A percentile compares a stretch with the other conserved stretches of the same genome.
phyloP scores from a whole-genome alignment of 1,284 basidiomycete species.

The Tilletia indica region DNA sequence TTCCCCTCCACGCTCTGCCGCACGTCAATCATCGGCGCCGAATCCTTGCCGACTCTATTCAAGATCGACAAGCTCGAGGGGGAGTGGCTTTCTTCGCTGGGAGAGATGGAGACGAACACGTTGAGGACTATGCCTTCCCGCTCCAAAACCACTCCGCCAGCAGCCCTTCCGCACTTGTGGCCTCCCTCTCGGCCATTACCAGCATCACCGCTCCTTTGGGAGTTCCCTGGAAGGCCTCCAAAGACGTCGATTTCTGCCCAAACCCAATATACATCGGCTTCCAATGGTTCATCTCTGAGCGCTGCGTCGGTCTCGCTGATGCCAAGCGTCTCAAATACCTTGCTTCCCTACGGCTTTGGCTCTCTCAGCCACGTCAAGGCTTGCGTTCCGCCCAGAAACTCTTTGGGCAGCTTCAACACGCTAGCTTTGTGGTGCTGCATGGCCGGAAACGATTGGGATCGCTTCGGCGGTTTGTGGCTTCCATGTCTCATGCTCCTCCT shows the following conservation, averaged over 20 bases:
- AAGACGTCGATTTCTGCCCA: neutral
- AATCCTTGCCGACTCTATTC: neutral
- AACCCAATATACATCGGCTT: slow-evolving; percentile 3
- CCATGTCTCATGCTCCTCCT: neutral
- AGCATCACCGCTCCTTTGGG: neutral
- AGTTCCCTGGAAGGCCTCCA: neutral
- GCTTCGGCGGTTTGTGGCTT: neutral
- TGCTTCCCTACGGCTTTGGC: neutral
- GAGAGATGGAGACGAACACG: neutral
- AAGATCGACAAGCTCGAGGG: neutral
- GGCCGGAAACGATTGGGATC: neutral
- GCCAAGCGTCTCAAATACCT: neutral
- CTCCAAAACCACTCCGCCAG: neutral
- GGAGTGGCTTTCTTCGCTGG: neutral
- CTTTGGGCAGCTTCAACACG: neutral
- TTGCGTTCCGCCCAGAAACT: neutral
- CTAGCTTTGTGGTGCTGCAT: neutral
- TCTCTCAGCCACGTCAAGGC: neutral
- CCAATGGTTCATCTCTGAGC: neutral
- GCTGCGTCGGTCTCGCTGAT: neutral
- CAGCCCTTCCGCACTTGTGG: neutral
- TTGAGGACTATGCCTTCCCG: slow-evolving; percentile 4
- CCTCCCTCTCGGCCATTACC: neutral
- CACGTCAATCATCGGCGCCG: neutral
- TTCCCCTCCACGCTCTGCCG: neutral